Evolutionary conservation across 2,329 filamentous ascomycete genomes (phyloP).

Genomic region (Thermochaetoides dissita): DNA sequence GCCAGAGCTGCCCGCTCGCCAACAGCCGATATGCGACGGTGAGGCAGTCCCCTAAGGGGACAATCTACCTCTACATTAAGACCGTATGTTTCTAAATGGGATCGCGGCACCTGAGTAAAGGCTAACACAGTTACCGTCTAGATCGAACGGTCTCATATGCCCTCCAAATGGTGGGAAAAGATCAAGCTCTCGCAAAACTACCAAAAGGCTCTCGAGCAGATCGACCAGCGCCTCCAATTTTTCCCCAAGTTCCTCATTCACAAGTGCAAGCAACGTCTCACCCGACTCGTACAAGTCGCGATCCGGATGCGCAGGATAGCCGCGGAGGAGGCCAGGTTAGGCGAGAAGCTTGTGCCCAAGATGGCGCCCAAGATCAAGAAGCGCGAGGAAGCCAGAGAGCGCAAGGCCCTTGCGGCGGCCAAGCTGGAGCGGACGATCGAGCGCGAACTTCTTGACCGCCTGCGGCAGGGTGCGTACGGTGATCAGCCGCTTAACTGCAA

Average conservation of each 20-base stretch:
- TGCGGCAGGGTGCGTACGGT: slow-evolving; percentile 86
- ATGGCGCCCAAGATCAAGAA: slow-evolving; percentile 79
- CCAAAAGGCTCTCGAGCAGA: slow-evolving; percentile 70
- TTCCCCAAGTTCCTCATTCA: slow-evolving; percentile 78
- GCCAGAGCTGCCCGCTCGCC: slow-evolving; percentile 79
- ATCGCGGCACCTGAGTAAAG: not conserved
- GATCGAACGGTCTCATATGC: slow-evolving; percentile 74
- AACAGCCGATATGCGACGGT: slow-evolving; percentile 90
- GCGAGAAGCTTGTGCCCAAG: slow-evolving; percentile 77
- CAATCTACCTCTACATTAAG: slow-evolving; percentile 93
- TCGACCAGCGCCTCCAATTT: slow-evolving; percentile 77
- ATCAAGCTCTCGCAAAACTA: slow-evolving; percentile 87
- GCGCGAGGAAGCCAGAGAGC: slow-evolving; percentile 56
- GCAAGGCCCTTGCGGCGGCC: slow-evolving; percentile 63
- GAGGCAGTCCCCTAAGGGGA: slow-evolving; percentile 60
- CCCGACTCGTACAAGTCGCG: slow-evolving; percentile 78
- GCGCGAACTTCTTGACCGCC: slow-evolving; percentile 78
- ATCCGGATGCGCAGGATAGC: slow-evolving; percentile 68
- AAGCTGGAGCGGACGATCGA: slow-evolving; percentile 96
- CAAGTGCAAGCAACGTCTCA: slow-evolving; percentile 75
- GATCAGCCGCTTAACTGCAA: slow-evolving; percentile 91
- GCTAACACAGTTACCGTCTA: slow-evolving; percentile 3
- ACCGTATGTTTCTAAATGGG: slow-evolving; percentile 29
- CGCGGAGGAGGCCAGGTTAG: slow-evolving; percentile 77
- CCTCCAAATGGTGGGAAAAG: slow-evolving; percentile 85